These are phyloP conservation scores for Thamnidium elegans DNA, from an alignment of 192 early-diverging fungal species.

Conservation along the genomic window DNA sequence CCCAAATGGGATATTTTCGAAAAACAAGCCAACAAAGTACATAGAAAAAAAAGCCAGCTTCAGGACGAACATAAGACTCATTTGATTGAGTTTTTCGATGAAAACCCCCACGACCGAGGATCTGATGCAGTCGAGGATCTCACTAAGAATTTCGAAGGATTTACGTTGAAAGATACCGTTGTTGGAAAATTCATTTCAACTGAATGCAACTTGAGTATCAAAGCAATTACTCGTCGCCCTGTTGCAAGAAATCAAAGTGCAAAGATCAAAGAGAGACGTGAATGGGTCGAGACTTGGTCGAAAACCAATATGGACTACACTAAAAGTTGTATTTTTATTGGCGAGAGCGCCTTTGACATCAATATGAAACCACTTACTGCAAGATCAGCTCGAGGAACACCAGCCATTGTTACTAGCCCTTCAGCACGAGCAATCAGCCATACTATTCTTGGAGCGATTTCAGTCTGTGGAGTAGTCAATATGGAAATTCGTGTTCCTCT, in stretches of 20 bases:
- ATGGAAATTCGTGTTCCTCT: conserved; percentile 1
- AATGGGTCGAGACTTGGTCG: conserved; percentile 1
- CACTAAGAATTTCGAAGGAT: not conserved
- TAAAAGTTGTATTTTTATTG: conserved; percentile 19
- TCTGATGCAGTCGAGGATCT: not conserved
- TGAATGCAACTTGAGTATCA: not conserved
- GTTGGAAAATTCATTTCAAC: conserved; percentile 1
- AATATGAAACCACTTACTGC: conserved; percentile 13
- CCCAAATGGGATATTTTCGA: not conserved
- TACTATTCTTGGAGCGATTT: conserved; percentile 18
- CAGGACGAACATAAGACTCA: conserved; percentile 2
- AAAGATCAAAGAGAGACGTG: conserved; percentile 10
- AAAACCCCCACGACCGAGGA: not conserved
- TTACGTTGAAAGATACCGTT: not conserved
- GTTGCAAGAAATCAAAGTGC: not conserved
- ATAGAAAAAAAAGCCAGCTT: not conserved
- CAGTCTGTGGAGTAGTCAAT: conserved; percentile 2
- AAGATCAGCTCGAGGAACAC: conserved; percentile 2
- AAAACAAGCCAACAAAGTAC: not conserved
- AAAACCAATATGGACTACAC: conserved; percentile 11
- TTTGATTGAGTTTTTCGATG: not conserved
- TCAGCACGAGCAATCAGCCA: not conserved
- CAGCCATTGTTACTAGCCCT: conserved; percentile 8
- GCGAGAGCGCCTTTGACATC: conserved; percentile 15
- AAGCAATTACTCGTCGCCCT: not conserved